Percentiles rank a stretch among this genome's conserved stretches.
Evolutionary conservation across 1,284 basidiomycete genomes (phyloP).

Genomic region (Apiotrichum akiyoshidainum): DNA sequence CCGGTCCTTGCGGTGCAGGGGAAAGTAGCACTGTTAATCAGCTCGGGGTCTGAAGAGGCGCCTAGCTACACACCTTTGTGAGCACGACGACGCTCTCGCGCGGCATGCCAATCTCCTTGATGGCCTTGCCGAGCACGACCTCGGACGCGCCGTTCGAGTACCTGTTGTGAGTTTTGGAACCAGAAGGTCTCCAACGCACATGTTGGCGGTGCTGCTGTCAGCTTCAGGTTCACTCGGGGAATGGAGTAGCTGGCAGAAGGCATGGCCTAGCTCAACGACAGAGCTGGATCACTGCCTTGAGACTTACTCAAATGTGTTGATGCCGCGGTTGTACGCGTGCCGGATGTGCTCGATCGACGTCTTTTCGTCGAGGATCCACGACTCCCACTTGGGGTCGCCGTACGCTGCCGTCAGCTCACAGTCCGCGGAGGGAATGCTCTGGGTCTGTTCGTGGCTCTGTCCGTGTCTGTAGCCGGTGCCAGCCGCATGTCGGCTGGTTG

Average conservation of each 20-base stretch:
- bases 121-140: conserved; percentile 71
- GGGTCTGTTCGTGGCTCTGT: no score
- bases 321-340: conserved; percentile 40
- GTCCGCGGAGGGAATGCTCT: not conserved
- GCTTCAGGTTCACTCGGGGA: no score
- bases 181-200: conserved; percentile 12
- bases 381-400: conserved; percentile 28
- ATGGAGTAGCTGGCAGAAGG: no score
- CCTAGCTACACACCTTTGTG: conserved; percentile 65
- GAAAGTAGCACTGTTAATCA: conserved; percentile 23
- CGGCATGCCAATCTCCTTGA: conserved; percentile 67
- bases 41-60: no score
- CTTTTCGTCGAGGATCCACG: conserved; percentile 44
- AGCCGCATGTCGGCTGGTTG: no score
- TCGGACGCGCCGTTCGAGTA: conserved; percentile 60
- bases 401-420: conserved; percentile 23
- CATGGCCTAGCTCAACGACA: not conserved
- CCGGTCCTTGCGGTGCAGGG: conserved; percentile 12
- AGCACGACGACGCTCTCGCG: conserved; percentile 74
- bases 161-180: conserved; percentile 1
- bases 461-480: no score
- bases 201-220: conserved; percentile 32
- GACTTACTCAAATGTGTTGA: conserved; percentile 45
- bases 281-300: no score
- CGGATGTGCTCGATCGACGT: conserved; percentile 46